Base-by-base conservation (phyloP, 345 rosid genomes). In the Barbarea vulgaris region DNA sequence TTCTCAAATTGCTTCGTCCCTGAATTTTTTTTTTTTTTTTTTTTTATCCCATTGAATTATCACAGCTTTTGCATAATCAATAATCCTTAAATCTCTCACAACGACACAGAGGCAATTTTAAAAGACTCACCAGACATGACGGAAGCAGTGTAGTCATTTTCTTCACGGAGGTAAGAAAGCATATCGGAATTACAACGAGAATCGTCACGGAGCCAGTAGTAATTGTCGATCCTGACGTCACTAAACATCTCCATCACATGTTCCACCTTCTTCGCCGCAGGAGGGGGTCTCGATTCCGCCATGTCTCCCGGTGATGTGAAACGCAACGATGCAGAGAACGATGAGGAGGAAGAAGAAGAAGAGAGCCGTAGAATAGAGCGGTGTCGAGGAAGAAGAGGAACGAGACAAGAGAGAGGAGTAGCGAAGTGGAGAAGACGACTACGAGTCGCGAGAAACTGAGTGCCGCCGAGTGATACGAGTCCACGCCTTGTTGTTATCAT, bases 171-270 rank as follows among this genome's bases (percentile, higher is more conserved):
- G 56, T 94, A 66, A 74, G 91, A 77, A 36, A 91, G 73, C 67
- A 91, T 73, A 1, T 87, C 86, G 51, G 89, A 81, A 69, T 84
- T 53, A 46, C 87, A 64, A 77, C 98, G 95, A 48, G 98, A 86
- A 72, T 94, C 98, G 33, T 94, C 97, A 11, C 96, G 96, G 12
- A 94, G 96, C 98, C 97, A 91, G 85, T 93, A 91, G 83, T 93
- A 86, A 62, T 87, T 83, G 71, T 93, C 98, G 3, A 86, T 72
- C 70, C 98, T 84, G 31, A 84, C 81, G 65, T 94, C 97, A 7
- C 93, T 91, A 72, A 91, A 89, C 89, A 88, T 15, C 85, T 90
- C 86, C 91, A 91, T 87, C 39, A 47, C 82, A 74, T 88, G 89
- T 71, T 89, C 87, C 37, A 86, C 89, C 77, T 94, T 94, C 88